Base-by-base conservation (phyloP, 371 early-diverging fungal species). In the Umbelopsis sp. region DNA sequence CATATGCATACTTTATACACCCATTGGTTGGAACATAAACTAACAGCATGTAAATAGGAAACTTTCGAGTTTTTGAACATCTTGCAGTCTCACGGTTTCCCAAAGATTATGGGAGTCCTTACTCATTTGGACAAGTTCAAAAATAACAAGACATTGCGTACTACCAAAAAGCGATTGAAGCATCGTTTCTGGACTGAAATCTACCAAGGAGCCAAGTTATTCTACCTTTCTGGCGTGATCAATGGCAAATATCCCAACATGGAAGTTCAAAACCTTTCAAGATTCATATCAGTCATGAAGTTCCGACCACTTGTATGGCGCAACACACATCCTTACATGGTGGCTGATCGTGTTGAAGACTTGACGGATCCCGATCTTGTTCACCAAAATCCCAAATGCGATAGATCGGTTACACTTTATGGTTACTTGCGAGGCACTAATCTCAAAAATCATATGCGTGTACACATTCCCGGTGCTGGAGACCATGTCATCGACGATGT, bases 171-270 rank as follows among this genome's bases (percentile, higher is more conserved):
- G 85, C 77, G 87, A 65, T 81, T 99, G 63, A 99, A 99, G 89
- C 96, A 96, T 65, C 92, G 99, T 73, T 98, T 98, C 86, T 98
- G 98, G 99, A 97, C 97, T 12, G 99, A 99, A 78, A 97, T 97
- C 66, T 97, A 98, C 75, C 93, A 96, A 71, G 99, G 99, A 37
- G 98, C 98, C 67, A 98, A 98, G 77, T 82, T 99, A 20, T 99
- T 99, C 72, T 97, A 97, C 71, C 84, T 99, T 29, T 95, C 96
- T 1, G 98, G 99, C 38, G 83, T 98, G 25, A 93, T 97, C 80
- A 92, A 97, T 73, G 96, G 95, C 29, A 86, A 90, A 44, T 99
- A 99, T 77, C 90, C 94, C 38, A 94, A 96, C 72, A 90, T 88
- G 74, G 99, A 99, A 74, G 87, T 98, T 50, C 81, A 94, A 70